phyloP scores from a whole-genome alignment of 2,329 filamentous ascomycete species.

The Aspergillus melleus region DNA sequence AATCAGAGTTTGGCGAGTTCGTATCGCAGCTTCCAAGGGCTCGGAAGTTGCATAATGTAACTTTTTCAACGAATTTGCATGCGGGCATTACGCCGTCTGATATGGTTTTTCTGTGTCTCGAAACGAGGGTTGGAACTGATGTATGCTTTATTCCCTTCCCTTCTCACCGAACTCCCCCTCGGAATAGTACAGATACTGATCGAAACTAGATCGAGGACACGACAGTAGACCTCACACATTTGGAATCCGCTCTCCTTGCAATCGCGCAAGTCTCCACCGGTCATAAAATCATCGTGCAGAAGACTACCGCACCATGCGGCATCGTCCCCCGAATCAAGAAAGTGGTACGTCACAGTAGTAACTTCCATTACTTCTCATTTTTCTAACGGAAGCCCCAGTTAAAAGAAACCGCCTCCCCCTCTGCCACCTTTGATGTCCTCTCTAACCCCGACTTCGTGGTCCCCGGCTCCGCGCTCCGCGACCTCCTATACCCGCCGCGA shows the following conservation, averaged over 20 bases:
- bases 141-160: neutral
- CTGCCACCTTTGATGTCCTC: conserved; percentile 19
- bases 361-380: too few relatives aligned
- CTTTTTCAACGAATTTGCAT: conserved; percentile 21
- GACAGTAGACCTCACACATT: conserved; percentile 2
- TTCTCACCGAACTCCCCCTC: neutral
- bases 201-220: neutral
- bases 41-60: conserved; percentile 16
- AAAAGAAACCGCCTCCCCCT: conserved; percentile 15
- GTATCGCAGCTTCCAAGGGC: neutral
- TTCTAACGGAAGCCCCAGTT: conserved; percentile 6
- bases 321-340: conserved; percentile 17
- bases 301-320: conserved; percentile 17
- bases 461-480: conserved; percentile 13
- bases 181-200: neutral
- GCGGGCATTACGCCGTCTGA: conserved; percentile 18
- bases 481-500: conserved; percentile 16
- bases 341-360: conserved; percentile 7
- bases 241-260: conserved; percentile 12
- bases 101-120: conserved; percentile 19
- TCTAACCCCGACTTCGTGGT: conserved; percentile 22
- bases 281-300: conserved; percentile 24
- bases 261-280: conserved; percentile 19
- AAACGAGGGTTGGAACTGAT: neutral
- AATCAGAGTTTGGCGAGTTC: neutral